Conservation (phyloP, 202 grass and related monocot genomes). For the Panicum hallii region DNA sequence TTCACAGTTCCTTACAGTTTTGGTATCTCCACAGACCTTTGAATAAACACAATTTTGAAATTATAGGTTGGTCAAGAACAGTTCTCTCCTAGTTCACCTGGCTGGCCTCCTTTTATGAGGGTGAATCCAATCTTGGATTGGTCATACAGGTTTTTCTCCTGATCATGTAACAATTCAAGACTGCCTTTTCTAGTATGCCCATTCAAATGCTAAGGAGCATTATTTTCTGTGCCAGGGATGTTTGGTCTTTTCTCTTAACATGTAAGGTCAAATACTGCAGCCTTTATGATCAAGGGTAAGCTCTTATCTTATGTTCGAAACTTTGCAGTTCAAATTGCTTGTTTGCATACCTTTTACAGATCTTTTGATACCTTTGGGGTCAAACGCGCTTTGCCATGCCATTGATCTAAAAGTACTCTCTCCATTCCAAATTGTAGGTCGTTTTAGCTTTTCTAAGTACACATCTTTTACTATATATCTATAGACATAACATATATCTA, state of each 20-base stretch:
- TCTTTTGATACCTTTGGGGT: not conserved
- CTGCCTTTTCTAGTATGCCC: slow-evolving; percentile 20
- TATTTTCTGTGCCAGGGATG: slow-evolving; percentile 75
- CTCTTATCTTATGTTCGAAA: slow-evolving; percentile 35
- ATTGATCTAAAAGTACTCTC: slow-evolving; percentile 13
- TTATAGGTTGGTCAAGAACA: slow-evolving; percentile 98
- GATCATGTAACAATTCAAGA: slow-evolving; percentile 46
- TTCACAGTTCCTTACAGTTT: slow-evolving; percentile 25
- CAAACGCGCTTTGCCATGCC: not conserved
- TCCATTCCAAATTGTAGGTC: too few relatives aligned
- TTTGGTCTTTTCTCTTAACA: slow-evolving; percentile 96
- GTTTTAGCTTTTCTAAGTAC: too few relatives aligned
- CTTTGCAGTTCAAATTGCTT: slow-evolving; percentile 25
- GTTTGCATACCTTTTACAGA: not conserved
- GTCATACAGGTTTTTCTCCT: slow-evolving; percentile 88
- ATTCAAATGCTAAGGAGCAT: slow-evolving; percentile 44
- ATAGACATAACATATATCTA: too few relatives aligned
- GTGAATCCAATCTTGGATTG: slow-evolving; percentile 99
- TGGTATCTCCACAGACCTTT: slow-evolving; percentile 13
- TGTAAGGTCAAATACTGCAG: slow-evolving; percentile 97
- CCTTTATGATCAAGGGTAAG: slow-evolving; percentile 96
- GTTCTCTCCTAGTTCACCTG: slow-evolving; percentile 94
- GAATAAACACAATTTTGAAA: slow-evolving; percentile 50
- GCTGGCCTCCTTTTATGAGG: slow-evolving; percentile 99
- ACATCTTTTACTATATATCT: too few relatives aligned